phyloP scores from a whole-genome alignment of 2,329 filamentous ascomycete species.

The Ceratocystis smalleyi region DNA sequence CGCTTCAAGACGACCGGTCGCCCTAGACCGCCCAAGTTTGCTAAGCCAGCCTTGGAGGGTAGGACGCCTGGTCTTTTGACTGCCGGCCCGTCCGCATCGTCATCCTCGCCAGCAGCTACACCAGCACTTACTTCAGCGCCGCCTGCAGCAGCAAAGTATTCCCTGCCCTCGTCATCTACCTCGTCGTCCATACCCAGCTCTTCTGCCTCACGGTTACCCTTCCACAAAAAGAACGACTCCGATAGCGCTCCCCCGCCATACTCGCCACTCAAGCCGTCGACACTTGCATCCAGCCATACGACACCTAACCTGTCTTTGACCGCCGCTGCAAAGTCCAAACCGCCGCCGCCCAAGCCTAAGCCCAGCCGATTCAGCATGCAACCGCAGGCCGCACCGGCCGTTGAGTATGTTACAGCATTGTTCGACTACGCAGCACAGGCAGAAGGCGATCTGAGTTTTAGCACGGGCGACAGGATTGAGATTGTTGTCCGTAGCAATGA shows the following conservation, averaged over 20 bases:
- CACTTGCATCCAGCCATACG: constrained; percentile 18
- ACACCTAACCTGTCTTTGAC: constrained; percentile 31
- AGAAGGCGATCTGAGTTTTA: constrained; percentile 84
- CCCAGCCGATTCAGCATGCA: constrained; percentile 50
- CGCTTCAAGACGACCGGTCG: constrained; percentile 83
- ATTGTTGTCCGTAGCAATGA: constrained; percentile 72
- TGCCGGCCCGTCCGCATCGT: constrained; percentile 27
- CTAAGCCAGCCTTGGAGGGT: constrained; percentile 36
- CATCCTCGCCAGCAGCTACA: constrained; percentile 8
- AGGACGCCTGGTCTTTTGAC: constrained; percentile 38
- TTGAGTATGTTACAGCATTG: constrained; percentile 73
- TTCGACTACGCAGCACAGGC: constrained; percentile 96
- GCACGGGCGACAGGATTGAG: constrained; percentile 76
- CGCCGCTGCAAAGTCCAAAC: constrained; percentile 47
- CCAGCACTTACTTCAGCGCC: constrained; percentile 17
- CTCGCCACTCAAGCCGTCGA: constrained; percentile 29
- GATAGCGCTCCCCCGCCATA: constrained; percentile 57
- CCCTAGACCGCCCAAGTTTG: constrained; percentile 43
- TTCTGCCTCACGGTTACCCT: constrained; percentile 20
- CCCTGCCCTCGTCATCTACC: constrained; percentile 22
- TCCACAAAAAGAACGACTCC: constrained; percentile 23
- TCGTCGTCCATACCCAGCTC: constrained; percentile 9
- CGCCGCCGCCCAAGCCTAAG: constrained; percentile 62
- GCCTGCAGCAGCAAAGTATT: constrained; percentile 18
- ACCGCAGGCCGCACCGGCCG: constrained; percentile 36